phyloP scores from a whole-genome alignment of 192 early-diverging fungal genomes.

The Spizellomyces punctatus region DNA sequence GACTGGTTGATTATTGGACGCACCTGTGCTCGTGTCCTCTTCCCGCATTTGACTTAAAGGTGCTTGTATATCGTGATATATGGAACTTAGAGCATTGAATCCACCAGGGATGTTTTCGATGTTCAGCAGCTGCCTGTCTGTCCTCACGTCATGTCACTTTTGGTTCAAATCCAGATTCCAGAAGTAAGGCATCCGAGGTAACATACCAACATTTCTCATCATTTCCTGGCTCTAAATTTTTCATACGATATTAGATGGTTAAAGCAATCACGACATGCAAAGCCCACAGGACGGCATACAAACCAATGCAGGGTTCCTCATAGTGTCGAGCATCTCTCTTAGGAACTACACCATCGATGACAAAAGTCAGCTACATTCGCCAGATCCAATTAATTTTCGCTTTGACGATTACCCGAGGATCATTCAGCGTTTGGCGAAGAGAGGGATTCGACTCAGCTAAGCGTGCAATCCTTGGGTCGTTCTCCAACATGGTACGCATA shows the following conservation, averaged over 20 bases:
- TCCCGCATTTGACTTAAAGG: slow-evolving; percentile 10
- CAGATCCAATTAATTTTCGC: not conserved
- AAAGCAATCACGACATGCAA: too few relatives aligned
- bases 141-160: not conserved
- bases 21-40: slow-evolving; percentile 26
- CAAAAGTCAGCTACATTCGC: not conserved
- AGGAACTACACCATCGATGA: slow-evolving; percentile 12
- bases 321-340: slow-evolving; percentile 30
- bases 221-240: slow-evolving; percentile 28
- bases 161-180: not conserved
- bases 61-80: slow-evolving; percentile 32
- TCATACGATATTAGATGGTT: not conserved
- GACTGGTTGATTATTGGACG: not conserved
- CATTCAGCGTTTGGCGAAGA: slow-evolving; percentile 25
- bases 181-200: not conserved
- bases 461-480: slow-evolving; percentile 27
- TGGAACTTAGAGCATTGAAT: slow-evolving; percentile 34
- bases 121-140: slow-evolving; percentile 20
- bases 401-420: slow-evolving; percentile 19
- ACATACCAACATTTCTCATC: slow-evolving; percentile 35
- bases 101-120: slow-evolving; percentile 49
- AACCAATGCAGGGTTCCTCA: slow-evolving; percentile 33
- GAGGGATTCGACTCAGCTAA: slow-evolving; percentile 32
- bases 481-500: slow-evolving; percentile 28
- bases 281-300: not conserved